Percentiles rank a stretch among this genome's conserved stretches.
Conservation (phyloP, 129 eudicot species). For the Flaveria sonorensis region DNA sequence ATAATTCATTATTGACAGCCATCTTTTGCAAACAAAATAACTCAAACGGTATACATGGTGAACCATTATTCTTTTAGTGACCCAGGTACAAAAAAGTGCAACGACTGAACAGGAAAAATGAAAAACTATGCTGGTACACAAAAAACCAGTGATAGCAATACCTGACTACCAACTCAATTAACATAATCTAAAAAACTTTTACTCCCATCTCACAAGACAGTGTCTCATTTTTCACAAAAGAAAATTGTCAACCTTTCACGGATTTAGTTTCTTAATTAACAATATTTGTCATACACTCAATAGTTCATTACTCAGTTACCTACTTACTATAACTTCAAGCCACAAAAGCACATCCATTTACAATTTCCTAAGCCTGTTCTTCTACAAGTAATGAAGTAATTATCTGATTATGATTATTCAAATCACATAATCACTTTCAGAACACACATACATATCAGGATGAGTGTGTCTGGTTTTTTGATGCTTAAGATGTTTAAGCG, state of each 20-base stretch:
- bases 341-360: background rate
- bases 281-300: background rate
- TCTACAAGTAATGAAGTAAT: background rate
- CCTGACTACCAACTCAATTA: background rate
- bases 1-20: background rate
- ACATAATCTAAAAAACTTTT: background rate
- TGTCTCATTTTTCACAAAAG: background rate
- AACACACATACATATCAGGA: background rate
- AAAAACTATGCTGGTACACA: background rate
- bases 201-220: background rate
- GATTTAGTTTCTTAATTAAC: background rate
- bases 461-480: background rate
- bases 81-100: background rate
- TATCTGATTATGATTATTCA: background rate
- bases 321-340: background rate
- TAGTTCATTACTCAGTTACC: background rate
- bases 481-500: conserved; percentile 7
- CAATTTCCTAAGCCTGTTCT: background rate
- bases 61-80: background rate
- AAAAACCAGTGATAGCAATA: background rate
- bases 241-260: background rate
- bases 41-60: background rate
- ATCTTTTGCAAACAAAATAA: background rate
- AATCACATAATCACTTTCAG: background rate
- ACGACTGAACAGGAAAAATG: background rate